Base-by-base conservation (phyloP, 169 alveolate genomes). In the Besnoitia besnoiti region DNA sequence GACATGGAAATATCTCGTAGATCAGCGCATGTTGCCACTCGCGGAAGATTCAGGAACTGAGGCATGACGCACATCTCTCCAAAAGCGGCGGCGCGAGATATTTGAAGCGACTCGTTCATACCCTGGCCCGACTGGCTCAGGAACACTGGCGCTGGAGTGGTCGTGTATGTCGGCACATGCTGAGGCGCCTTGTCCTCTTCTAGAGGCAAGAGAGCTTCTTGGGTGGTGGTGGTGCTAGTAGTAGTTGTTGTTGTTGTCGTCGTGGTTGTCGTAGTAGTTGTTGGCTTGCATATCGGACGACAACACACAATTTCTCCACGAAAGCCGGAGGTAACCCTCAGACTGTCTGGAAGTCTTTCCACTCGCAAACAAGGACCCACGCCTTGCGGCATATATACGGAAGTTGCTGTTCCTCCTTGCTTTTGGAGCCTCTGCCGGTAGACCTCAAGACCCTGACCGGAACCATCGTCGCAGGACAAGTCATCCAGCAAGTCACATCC, bases 61-160 rank as follows among this genome's bases (percentile, higher is more conserved):
- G 87, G 87, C 87, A 77, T 77, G 2, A 77, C 55, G 59, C 87
- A 77, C 87, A 77, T 77, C 59, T 77, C 87, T 35, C 61, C 87
- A 19, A 39, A 30, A 16, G 67, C 67, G n/a, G 87, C 87, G 10
- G 55, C 87, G 7, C 87, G 49, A 27, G 12, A 40, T 55, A 77
- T 77, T n/a, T 67, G 80, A 39, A 77, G 59, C 12, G 10, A 16
- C 47, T 77, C 87, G 47, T 44, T 42, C 87, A 44, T 77, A 30
- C 61, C 61, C 30, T 77, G 87, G 30, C 30, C 40, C 42, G 40
- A 27, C 59, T 77, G 87, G 30, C 30, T 77, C 24, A 37, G 35
- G 47, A 77, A 42, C 40, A 77, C 33, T 21, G 87, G 87, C 7
- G 87, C 87, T 27, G 87, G 87, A 0, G 87, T 77, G 19, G 87